Evolutionary conservation across 805 yeast genomes (phyloP), one percentile per base, ranked within the genome.

Genomic region (Kodamaea restingae): DNA sequence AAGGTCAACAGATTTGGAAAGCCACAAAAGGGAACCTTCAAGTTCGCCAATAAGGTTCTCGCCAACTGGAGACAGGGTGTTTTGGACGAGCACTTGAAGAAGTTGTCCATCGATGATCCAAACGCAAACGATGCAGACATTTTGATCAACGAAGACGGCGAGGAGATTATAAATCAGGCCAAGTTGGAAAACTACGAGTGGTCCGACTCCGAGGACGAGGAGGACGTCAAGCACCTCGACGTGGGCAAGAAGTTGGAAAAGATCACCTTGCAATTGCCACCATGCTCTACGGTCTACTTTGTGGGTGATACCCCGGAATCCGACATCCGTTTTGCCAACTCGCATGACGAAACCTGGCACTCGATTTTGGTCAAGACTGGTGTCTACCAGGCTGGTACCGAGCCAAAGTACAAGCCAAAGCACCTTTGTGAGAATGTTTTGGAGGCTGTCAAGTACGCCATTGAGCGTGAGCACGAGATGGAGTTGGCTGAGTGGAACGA

Each of bases 281-380:
- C 90, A 3, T 88, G 93, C 3, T 80, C 87, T 4, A 84, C 93
- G 0, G 95, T 86, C 11, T 85, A 85, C 60, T 86, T 85, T 63
- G 93, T 85, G 37, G 95, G 95, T 52, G 95, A 85, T 56, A 85
- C 95, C 10, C 95, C 95, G 14, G 95, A 85, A 63, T 81, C 90
- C 5, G 95, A 85, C 60, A 85, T 85, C 47, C 71, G 93, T 60
- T 86, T 86, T 65, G 95, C 95, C 39, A 85, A 85, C 65, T 80
- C 88, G 14, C 91, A 84, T 61, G 93, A 85, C 56, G 77, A 77
- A 44, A 78, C 88, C 21, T 85, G 95, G 95, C 80, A 74, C 62
- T 84, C 95, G 18, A 85, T 86, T 43, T 70, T 85, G 54, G 95
- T 85, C 28, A 82, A 85, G 62, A 85, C 95, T 27, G 95, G 95